Base-by-base conservation (phyloP, 495 filamentous ascomycete species). In the Trichocladium uniseriatum region DNA sequence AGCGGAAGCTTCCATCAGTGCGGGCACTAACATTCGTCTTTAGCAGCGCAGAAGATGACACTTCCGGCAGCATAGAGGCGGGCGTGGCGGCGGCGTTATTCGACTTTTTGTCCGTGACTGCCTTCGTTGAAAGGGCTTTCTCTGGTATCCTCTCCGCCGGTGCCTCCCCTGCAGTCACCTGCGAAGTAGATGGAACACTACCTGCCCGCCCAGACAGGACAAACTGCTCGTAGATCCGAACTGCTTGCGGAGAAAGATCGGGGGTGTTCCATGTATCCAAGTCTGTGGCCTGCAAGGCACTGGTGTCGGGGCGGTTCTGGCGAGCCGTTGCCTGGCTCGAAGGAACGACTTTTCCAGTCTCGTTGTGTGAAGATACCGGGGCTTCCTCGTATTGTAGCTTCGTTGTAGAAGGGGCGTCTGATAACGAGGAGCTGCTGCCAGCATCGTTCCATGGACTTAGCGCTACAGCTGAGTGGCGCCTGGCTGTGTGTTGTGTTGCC, bases 1-100 rank as follows among this genome's bases (percentile, higher is more conserved):
- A 64, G 15, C 54, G 56, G 43, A 64, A 64, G 49, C 61, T 64
- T 5, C 54, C 54, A 37, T 61, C 61, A 0, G 40, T 62, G 10
- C 52, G 61, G 27, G 62, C 61, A 15, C 31, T 44, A 2, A 37
- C 38, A 28, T 50, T 57, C 8, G 58, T 45, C 38, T 49, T 47
- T 6, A 61, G 56, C 34, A 50, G 53, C 10, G 34, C 38, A 21
- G 24, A 35, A 24, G 20, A 40, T 24, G 31, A 11, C 1, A 39
- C 21, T 15, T 41, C 31, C 8, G 32, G 32, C 7, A 32, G 18
- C 24, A 4, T n/a, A n/a, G n/a, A n/a, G n/a, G n/a, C n/a, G 4
- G 24, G 24, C 24, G 24, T 27, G 24, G 24, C n/a, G n/a, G 18
- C 15, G 40, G 20, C 24, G 10, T 19, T 3, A 16, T 45, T 53